Evolutionary conservation across 805 yeast species (phyloP).

Genomic region (Wickerhamiella nectarea): DNA sequence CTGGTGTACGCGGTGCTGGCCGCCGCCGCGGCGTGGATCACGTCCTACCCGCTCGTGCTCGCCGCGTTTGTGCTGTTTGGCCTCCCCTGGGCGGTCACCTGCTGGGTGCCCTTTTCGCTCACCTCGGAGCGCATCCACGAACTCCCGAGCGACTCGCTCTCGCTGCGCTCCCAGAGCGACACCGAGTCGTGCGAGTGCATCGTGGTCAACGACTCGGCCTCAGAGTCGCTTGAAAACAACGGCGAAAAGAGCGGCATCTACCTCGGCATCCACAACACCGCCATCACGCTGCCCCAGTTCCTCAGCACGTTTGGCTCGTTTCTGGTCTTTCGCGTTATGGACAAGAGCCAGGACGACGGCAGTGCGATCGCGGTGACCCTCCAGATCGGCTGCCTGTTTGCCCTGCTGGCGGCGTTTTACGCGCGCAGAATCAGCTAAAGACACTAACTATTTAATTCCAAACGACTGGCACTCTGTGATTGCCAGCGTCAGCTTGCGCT

Average conservation of each 20-base stretch:
- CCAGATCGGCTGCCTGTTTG: conserved; percentile 27
- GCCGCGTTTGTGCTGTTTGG: conserved; percentile 40
- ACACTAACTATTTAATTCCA: conserved; percentile 43
- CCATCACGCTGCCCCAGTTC: conserved; percentile 30
- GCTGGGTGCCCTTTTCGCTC: conserved; percentile 54
- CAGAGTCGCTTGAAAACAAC: conserved; percentile 10
- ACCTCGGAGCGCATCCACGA: conserved; percentile 35
- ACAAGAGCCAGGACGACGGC: conserved; percentile 25
- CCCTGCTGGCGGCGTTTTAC: conserved; percentile 26
- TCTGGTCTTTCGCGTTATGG: conserved; percentile 24
- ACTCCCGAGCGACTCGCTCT: conserved; percentile 14
- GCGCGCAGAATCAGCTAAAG: conserved; percentile 12
- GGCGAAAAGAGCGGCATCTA: conserved; percentile 26
- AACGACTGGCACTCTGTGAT: conserved; percentile 75
- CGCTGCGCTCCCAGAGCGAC: too few species aligned
- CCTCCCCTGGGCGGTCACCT: conserved; percentile 50
- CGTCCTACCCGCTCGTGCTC: conserved; percentile 32
- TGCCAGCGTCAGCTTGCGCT: conserved; percentile 49
- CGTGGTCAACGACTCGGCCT: neutral
- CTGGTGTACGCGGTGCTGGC: conserved; percentile 37
- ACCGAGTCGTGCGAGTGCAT: neutral
- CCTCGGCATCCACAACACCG: conserved; percentile 30
- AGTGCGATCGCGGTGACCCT: conserved; percentile 27
- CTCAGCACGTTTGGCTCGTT: conserved; percentile 29
- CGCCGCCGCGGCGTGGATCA: conserved; percentile 34